These are phyloP conservation scores for Pelargonium cotyledonis DNA, from an alignment of 441 rosid species.

Conservation along the genomic window DNA sequence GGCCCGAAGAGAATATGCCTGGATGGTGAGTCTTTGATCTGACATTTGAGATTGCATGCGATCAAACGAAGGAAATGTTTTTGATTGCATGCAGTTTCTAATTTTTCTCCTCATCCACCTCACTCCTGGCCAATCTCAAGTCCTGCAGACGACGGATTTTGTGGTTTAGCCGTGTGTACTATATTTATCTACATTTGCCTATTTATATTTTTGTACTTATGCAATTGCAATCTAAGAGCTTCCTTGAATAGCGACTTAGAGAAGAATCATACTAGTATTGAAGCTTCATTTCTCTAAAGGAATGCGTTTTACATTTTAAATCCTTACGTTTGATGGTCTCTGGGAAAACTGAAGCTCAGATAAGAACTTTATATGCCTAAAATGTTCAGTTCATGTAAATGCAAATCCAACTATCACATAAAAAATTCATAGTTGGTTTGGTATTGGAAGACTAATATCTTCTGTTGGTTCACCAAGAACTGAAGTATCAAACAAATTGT, in stretches of 20 bases:
- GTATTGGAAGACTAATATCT: background rate
- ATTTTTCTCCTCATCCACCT: constrained; percentile 21
- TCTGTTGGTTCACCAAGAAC: background rate
- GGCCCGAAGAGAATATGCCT: constrained; percentile 74
- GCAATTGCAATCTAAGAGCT: constrained; percentile 24
- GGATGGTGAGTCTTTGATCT: constrained; percentile 56
- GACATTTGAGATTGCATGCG: constrained; percentile 34
- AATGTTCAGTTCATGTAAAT: background rate
- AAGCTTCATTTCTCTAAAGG: constrained; percentile 13
- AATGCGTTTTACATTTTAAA: background rate
- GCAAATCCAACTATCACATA: background rate
- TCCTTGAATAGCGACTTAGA: constrained; percentile 21
- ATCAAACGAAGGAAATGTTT: constrained; percentile 27
- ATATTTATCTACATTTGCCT: constrained; percentile 25
- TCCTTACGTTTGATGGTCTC: background rate
- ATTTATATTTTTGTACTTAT: constrained; percentile 23
- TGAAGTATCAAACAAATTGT: background rate
- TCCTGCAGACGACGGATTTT: constrained; percentile 38
- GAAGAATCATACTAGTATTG: constrained; percentile 24
- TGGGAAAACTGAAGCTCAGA: background rate
- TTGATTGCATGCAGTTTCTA: constrained; percentile 29
- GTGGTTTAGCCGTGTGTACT: constrained; percentile 39
- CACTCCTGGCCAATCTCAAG: constrained; percentile 25
- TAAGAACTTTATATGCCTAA: background rate
- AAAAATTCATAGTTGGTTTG: background rate